These are phyloP conservation scores for Poteriospumella lacustris DNA, from an alignment of 108 stramenopile genomes.

Conservation along the genomic window DNA sequence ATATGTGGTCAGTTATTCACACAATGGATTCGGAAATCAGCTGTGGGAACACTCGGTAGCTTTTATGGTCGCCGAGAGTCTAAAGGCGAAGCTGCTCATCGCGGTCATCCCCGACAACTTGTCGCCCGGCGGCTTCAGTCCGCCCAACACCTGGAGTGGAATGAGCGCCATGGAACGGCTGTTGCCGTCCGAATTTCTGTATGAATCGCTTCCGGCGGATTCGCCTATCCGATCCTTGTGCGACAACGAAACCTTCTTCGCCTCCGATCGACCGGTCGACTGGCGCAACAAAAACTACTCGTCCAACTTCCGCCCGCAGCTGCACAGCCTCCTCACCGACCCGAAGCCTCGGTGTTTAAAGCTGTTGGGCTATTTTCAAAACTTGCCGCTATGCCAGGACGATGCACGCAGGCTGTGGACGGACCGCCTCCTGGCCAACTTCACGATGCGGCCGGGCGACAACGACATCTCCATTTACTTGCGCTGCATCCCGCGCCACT, in stretches of 20 bases:
- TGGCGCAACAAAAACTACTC: neutral
- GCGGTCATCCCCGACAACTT: neutral
- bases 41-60: conserved; percentile 22
- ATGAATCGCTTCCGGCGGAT: neutral
- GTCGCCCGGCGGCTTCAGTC: neutral
- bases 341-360: neutral
- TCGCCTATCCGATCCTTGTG: neutral
- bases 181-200: neutral
- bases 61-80: conserved; percentile 11
- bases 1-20: neutral
- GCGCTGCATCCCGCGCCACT: neutral
- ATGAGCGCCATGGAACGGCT: neutral
- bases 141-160: conserved; percentile 18
- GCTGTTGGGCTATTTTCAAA: conserved; percentile 19
- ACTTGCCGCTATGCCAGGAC: neutral
- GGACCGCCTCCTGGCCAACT: neutral
- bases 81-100: neutral
- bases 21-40: conserved; percentile 31
- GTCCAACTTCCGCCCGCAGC: neutral
- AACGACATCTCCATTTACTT: neutral
- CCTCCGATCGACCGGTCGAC: conserved; percentile 13
- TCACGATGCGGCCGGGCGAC: neutral
- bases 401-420: conserved; percentile 24
- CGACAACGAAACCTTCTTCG: conserved; percentile 1
- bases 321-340: neutral